Base-by-base conservation (phyloP, 306 rosid species). In the Citrullus mucosospermus region DNA sequence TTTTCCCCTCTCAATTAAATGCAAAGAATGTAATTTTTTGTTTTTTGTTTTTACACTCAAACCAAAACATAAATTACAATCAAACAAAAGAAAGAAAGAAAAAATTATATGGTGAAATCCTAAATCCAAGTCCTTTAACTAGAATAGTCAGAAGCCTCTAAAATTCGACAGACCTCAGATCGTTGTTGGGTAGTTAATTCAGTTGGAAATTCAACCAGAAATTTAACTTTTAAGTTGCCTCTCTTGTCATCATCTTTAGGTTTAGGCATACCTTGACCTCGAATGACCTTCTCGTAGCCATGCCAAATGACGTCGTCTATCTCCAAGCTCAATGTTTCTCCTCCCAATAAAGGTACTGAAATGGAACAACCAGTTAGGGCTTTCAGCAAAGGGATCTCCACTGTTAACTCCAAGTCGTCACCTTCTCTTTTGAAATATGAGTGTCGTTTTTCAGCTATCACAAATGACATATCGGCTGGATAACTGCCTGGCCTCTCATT, bases 331-430 rank as follows among this genome's bases (percentile, higher is more conserved):
- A 85, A 84, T 0, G 69, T 48, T 15, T 88, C 87, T 68, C 93
- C 98, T 28, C 93, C 93, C 72, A 96, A 58, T 4, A 91, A 50
- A 22, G 99, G 98, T 0, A 92, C 85, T 39, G 89, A 76, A 72
- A 92, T 71, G 17, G 70, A 78, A 75, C 91, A 81, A 7, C 97
- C 97, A 3, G 88, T 86, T 0, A 96, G 97, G 32, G 99, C 98
- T 56, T 96, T 77, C 4, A 86, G 13, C 16, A 92, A 78, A 1
- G 97, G 90, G 51, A 92, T 91, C 61, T 85, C 85, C 3, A 95
- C 30, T 0, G 82, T 76, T 34, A 91, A 65, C 80, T 87, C 92
- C 84, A 95, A 83, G 71, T 92, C 97, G 79, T 92, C 97, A 0
- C 92, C 97, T 58, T 88, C 91, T 88, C 93, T 90, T 83, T 78